Conservation (phyloP, 169 alveolate genomes). For the Cytauxzoon felis region DNA sequence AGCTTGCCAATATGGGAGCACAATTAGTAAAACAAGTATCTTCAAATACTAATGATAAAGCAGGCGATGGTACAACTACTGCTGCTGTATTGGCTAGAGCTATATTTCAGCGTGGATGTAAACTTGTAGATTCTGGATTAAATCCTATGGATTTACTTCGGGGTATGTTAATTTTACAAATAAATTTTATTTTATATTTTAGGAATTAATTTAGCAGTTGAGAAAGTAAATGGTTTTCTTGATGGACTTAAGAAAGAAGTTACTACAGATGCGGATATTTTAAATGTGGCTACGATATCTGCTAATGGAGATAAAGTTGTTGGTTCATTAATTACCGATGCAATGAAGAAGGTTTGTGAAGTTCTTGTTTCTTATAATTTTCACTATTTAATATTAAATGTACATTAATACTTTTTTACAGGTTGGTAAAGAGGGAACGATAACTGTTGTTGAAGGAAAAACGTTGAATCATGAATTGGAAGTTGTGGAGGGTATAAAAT, state of each 20-base stretch:
- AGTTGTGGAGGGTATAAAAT: constrained; percentile 97
- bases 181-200: neutral
- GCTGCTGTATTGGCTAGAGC: constrained; percentile 98
- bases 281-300: constrained; percentile 96
- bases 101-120: constrained; percentile 96
- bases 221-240: constrained; percentile 65
- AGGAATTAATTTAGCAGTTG: constrained; percentile 70
- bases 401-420: constrained; percentile 91
- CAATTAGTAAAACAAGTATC: constrained; percentile 96
- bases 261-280: constrained; percentile 75
- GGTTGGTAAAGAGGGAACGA: constrained; percentile 97
- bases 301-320: constrained; percentile 97
- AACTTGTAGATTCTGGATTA: constrained; percentile 98
- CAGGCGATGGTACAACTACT: constrained; percentile 99
- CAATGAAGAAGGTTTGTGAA: constrained; percentile 94
- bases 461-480: constrained; percentile 96
- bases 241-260: constrained; percentile 73
- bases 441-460: constrained; percentile 97
- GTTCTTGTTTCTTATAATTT: constrained; percentile 94
- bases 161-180: constrained; percentile 79
- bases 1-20: constrained; percentile 96
- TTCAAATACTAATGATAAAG: constrained; percentile 93
- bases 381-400: constrained; percentile 85
- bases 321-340: constrained; percentile 94
- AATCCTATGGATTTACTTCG: constrained; percentile 98